These are phyloP conservation scores for Cercospora janseana DNA, from an alignment of 2,329 filamentous ascomycete species.

Conservation along the genomic window DNA sequence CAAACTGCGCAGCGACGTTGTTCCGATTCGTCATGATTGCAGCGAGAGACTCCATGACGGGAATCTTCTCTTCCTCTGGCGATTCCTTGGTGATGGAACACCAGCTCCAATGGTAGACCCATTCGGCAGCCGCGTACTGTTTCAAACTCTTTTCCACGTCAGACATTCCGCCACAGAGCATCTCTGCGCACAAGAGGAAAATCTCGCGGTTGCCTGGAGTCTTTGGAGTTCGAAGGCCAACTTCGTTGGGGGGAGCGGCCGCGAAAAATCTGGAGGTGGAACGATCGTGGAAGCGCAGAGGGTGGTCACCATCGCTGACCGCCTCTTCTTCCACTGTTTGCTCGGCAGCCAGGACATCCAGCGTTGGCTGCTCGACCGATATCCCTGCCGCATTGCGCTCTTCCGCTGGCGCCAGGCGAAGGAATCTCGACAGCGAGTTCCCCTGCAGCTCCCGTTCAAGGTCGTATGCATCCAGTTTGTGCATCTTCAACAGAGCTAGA, in stretches of 20 bases:
- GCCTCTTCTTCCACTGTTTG: background rate
- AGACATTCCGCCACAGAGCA: slow-evolving; percentile 3
- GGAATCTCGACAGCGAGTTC: slow-evolving; percentile 5
- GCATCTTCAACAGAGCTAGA: slow-evolving; percentile 1
- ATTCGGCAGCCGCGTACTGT: slow-evolving; percentile 5
- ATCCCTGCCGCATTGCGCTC: slow-evolving; percentile 1
- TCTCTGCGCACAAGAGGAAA: slow-evolving; percentile 6
- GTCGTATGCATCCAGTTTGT: slow-evolving; percentile 4
- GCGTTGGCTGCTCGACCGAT: background rate
- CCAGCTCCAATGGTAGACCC: slow-evolving; percentile 11
- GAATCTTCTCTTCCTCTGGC: background rate
- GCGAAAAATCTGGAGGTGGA: slow-evolving; percentile 1
- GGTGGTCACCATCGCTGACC: slow-evolving; percentile 1
- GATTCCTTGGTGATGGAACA: background rate
- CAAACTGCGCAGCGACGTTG: background rate
- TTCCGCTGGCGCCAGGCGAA: slow-evolving; percentile 8
- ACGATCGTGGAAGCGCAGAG: slow-evolving; percentile 11
- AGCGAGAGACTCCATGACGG: background rate
- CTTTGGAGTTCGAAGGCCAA: background rate
- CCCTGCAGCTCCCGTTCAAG: slow-evolving; percentile 13
- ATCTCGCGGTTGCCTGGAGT: slow-evolving; percentile 3
- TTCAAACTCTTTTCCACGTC: slow-evolving; percentile 1
- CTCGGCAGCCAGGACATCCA: background rate
- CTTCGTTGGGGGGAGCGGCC: background rate
- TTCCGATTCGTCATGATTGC: slow-evolving; percentile 8